These are phyloP conservation scores for Ophiorrhiza pumila DNA, from an alignment of 257 asterid genomes.

Conservation along the genomic window DNA sequence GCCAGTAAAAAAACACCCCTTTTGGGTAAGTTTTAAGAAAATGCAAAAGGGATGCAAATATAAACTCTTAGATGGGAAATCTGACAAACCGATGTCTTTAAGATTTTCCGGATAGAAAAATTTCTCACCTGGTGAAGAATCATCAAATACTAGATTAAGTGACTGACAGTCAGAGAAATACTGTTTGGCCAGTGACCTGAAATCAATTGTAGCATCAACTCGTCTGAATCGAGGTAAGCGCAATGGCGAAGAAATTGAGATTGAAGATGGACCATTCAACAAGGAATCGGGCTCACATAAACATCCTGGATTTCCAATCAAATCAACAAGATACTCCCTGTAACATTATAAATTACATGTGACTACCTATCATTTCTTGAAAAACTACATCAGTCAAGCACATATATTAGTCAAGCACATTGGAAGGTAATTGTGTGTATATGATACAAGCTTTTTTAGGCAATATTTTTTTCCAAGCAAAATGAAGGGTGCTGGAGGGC, in stretches of 20 bases:
- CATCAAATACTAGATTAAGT: conserved; percentile 72
- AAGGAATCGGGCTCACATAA: conserved; percentile 82
- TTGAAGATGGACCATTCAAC: conserved; percentile 90
- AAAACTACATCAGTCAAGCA: neutral
- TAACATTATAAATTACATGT: conserved; percentile 1
- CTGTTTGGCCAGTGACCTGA: conserved; percentile 82
- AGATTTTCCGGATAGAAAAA: neutral
- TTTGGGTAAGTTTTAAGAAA: neutral
- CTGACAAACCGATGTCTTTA: neutral
- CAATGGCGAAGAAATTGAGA: conserved; percentile 86
- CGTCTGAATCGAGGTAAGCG: conserved; percentile 75
- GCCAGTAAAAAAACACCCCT: neutral
- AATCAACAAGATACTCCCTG: conserved; percentile 96
- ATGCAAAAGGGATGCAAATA: neutral
- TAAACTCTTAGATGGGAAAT: neutral
- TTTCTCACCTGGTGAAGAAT: conserved; percentile 59
- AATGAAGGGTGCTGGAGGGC: no score
- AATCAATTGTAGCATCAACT: conserved; percentile 68
- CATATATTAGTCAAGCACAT: neutral
- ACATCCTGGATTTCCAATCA: conserved; percentile 81
- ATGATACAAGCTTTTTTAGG: neutral
- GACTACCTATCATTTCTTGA: neutral
- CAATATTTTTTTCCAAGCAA: neutral
- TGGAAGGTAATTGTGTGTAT: neutral
- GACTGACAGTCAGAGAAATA: conserved; percentile 75